phyloP scores from a whole-genome alignment of 2,329 filamentous ascomycete genomes.

The Metarhizium robertsii region DNA sequence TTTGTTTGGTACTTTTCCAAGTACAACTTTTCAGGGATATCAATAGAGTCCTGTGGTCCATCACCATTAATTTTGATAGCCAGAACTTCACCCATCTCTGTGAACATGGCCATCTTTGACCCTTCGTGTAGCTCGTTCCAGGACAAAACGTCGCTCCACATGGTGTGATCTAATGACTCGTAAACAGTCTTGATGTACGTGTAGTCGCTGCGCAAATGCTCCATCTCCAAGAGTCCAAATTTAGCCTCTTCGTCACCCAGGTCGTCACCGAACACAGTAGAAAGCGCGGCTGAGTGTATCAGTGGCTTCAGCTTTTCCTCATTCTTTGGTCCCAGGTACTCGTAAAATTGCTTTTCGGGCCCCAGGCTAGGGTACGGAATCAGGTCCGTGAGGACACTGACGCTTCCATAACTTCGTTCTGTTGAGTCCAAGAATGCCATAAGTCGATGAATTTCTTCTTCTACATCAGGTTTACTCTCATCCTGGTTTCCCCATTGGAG shows the following conservation, averaged over 20 bases:
- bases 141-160: constrained; percentile 36
- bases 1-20: constrained; percentile 42
- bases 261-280: constrained; percentile 19
- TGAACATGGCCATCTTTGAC: constrained; percentile 33
- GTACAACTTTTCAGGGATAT: constrained; percentile 43
- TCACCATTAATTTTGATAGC: constrained; percentile 34
- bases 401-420: constrained; percentile 49
- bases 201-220: constrained; percentile 27
- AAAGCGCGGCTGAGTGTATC: constrained; percentile 22
- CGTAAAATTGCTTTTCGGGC: constrained; percentile 35
- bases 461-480: constrained; percentile 27
- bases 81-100: constrained; percentile 40
- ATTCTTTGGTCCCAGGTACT: constrained; percentile 25
- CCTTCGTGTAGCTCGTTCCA: constrained; percentile 24
- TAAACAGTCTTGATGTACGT: constrained; percentile 32
- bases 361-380: constrained; percentile 23
- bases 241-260: constrained; percentile 23
- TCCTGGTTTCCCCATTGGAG: constrained; percentile 18
- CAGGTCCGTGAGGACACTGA: constrained; percentile 34
- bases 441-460: constrained; percentile 50
- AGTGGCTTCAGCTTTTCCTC: constrained; percentile 19
- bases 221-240: constrained; percentile 34
- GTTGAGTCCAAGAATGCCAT: constrained; percentile 55
- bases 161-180: constrained; percentile 36
- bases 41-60: constrained; percentile 32